Evolutionary conservation across 495 filamentous ascomycete genomes (phyloP).

Genomic region (Hypoxylon rickii): DNA sequence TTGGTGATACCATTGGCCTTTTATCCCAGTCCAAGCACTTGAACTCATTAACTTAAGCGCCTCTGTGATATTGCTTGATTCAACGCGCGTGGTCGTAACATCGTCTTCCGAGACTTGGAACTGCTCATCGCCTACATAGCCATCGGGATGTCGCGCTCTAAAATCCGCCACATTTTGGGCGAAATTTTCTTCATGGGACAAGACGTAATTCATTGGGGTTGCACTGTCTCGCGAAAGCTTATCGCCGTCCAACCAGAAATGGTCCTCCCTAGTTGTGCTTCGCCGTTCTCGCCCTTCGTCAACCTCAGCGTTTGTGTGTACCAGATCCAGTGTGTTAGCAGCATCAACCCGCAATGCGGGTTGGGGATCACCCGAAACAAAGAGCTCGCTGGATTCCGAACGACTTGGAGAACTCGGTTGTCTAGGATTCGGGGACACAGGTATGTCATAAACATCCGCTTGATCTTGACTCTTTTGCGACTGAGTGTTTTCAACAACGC

Average conservation of each 20-base stretch:
- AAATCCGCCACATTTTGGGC: conserved; percentile 27
- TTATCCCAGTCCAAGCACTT: conserved; percentile 21
- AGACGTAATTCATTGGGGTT: neutral
- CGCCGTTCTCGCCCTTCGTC: conserved; percentile 1
- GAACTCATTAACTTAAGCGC: conserved; percentile 20
- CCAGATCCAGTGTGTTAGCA: neutral
- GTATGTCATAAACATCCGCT: conserved; percentile 16
- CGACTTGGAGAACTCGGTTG: neutral
- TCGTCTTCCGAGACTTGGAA: conserved; percentile 27
- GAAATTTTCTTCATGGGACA: conserved; percentile 23
- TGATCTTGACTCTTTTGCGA: neutral
- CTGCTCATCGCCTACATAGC: conserved; percentile 1
- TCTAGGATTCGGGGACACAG: conserved; percentile 1
- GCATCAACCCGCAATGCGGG: neutral
- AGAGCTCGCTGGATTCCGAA: neutral
- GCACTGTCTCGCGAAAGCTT: conserved; percentile 9
- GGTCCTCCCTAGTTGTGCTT: neutral
- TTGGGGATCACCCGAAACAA: neutral
- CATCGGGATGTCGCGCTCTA: conserved; percentile 9
- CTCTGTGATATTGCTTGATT: conserved; percentile 5
- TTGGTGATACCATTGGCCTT: conserved; percentile 8
- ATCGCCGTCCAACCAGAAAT: neutral
- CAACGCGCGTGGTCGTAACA: conserved; percentile 19
- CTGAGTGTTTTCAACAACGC: neutral
- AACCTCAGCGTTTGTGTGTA: neutral